Evolutionary conservation across 305 asterid genomes (phyloP).

Genomic region (Solanum hybrid): DNA sequence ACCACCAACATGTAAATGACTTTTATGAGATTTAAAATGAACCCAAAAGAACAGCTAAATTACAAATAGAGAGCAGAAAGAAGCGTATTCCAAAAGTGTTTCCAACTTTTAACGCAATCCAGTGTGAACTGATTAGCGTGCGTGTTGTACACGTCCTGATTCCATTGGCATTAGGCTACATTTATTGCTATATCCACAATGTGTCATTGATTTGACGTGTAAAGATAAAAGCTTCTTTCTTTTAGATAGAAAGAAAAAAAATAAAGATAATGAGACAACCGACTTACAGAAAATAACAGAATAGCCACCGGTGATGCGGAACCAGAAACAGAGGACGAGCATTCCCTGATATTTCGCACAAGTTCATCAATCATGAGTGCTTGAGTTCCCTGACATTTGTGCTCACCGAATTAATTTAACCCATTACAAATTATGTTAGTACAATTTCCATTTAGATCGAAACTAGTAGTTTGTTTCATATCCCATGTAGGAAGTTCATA

Average conservation of each 20-base stretch:
- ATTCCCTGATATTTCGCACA: conserved; percentile 50
- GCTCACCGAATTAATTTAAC: background rate
- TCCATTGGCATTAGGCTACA: background rate
- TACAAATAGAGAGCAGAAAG: background rate
- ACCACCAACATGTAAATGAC: conserved; percentile 25
- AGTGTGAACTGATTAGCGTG: background rate
- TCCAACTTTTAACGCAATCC: background rate
- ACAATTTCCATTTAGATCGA: background rate
- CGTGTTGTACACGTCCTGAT: background rate
- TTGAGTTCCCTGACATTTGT: conserved; percentile 19
- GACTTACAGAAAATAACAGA: conserved; percentile 60
- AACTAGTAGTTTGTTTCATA: background rate
- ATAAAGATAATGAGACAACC: background rate
- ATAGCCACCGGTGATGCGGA: conserved; percentile 57
- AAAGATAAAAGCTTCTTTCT: background rate
- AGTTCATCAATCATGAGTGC: conserved; percentile 42
- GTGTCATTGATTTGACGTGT: background rate
- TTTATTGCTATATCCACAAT: background rate
- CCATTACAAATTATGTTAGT: background rate
- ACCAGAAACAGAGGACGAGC: conserved; percentile 42
- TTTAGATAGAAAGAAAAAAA: background rate
- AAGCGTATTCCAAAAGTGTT: background rate
- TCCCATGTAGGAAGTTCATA: background rate
- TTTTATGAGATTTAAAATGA: background rate
- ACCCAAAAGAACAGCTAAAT: background rate